Evolutionary conservation across 2,329 filamentous ascomycete species (phyloP), one percentile per base, ranked within the genome.

Genomic region (Colletotrichum echinochloae): DNA sequence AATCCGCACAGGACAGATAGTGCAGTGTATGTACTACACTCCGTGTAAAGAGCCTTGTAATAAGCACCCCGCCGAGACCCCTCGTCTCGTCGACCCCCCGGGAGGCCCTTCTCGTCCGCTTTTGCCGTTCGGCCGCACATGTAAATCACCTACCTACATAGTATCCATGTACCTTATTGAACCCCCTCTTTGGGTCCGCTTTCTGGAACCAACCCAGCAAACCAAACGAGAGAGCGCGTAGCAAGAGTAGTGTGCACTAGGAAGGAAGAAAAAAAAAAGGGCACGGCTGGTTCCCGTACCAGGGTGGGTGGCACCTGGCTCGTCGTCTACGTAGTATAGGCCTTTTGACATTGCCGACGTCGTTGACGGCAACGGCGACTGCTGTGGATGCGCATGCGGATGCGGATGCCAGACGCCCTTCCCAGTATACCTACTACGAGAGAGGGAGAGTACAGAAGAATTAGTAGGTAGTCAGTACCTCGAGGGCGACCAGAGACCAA

Each of bases 41-140:
- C 18, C 41, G 20, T 44, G 20, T 44, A 46, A 46, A 23, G n/a
- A 23, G n/a, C 44, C 11, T 46, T 46, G 62, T 68, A 46, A 63
- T 52, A 60, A 68, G 65, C 62, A 71, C 66, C 66, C 66, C 70
- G 72, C 59, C 72, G 70, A 56, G 68, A 69, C 60, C 26, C 26
- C 48, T 49, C 66, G 39, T 70, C 51, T 65, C 66, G 65, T 57
- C 44, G 30, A 46, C 66, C 48, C 46, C 55, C 62, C 61, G 49
- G 56, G 49, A 61, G 55, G 55, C 55, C 48, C 39, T 66, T 51
- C 66, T 60, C 55, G 41, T 66, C 55, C 55, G 55, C 55, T 70
- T 66, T 35, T 33, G 49, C 26, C 48, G 28, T 52, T 52, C 4
- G 49, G 18, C 49, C 9, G 51, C 51, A 20, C 30, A 14, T n/a